phyloP scores from a whole-genome alignment of 179 eudicot genomes.

The Actinidia chinensis region DNA sequence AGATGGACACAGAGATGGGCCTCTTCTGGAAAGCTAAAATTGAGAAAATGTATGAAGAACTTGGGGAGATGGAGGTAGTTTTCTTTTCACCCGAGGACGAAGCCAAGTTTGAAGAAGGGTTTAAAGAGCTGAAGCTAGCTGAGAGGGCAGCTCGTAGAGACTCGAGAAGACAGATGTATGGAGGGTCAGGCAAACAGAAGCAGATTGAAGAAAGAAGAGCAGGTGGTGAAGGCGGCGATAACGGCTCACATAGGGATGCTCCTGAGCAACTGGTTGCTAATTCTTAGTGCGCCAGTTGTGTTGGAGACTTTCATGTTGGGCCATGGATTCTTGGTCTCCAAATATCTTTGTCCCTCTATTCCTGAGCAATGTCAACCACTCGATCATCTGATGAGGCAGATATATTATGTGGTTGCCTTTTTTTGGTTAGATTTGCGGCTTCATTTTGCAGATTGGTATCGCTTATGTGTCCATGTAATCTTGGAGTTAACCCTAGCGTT shows the following conservation, averaged over 20 bases:
- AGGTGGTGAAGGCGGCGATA: conserved; percentile 27
- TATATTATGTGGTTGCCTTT: too few relatives aligned
- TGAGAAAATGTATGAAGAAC: conserved; percentile 84
- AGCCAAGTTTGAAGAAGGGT: conserved; percentile 65
- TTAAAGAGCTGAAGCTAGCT: conserved; percentile 51
- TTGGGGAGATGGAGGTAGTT: conserved; percentile 69
- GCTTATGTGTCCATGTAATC: too few relatives aligned
- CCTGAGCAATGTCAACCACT: too few relatives aligned
- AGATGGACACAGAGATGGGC: conserved; percentile 96
- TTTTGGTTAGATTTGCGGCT: too few relatives aligned
- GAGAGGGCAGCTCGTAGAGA: conserved; percentile 58
- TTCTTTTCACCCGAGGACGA: conserved; percentile 88
- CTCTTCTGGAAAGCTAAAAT: conserved; percentile 87
- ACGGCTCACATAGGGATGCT: conserved; percentile 40
- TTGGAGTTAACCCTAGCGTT: too few relatives aligned
- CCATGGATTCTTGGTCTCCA: not conserved
- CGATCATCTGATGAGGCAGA: too few relatives aligned
- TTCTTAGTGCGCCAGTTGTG: conserved; percentile 32
- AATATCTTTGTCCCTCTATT: too few relatives aligned
- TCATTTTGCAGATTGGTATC: too few relatives aligned
- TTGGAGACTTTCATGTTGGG: not conserved
- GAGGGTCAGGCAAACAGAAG: conserved; percentile 36
- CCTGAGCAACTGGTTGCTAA: conserved; percentile 55
- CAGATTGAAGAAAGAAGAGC: conserved; percentile 31
- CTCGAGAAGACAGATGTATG: conserved; percentile 55